Evolutionary conservation across 257 asterid species (phyloP).

Genomic region (Euphrasia confusa): DNA sequence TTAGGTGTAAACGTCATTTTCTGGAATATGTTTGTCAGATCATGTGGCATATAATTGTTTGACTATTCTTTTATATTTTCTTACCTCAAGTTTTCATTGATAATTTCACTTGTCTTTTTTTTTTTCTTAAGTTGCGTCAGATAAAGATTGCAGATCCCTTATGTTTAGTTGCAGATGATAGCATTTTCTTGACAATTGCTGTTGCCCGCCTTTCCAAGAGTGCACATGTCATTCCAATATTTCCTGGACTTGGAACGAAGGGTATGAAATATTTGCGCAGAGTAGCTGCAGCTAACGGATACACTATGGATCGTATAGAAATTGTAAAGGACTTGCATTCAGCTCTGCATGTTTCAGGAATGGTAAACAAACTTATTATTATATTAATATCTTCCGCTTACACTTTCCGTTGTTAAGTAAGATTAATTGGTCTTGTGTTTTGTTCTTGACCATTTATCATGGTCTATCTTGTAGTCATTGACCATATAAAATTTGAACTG

Average conservation of each 20-base stretch:
- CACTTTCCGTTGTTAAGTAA: slow-evolving; percentile 8
- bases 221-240: slow-evolving; percentile 62
- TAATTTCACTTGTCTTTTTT: slow-evolving; percentile 19
- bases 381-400: slow-evolving; percentile 7
- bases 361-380: slow-evolving; percentile 43
- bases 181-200: slow-evolving; percentile 66
- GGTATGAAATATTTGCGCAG: slow-evolving; percentile 55
- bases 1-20: neutral
- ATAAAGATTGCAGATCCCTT: slow-evolving; percentile 47
- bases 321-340: slow-evolving; percentile 40
- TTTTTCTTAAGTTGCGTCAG: slow-evolving; percentile 52
- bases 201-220: slow-evolving; percentile 50
- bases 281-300: slow-evolving; percentile 61
- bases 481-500: slow-evolving; percentile 5
- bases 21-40: slow-evolving; percentile 12
- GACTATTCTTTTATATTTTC: slow-evolving; percentile 16
- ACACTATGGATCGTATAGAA: slow-evolving; percentile 56
- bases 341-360: slow-evolving; percentile 45
- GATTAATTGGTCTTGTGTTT: slow-evolving; percentile 14
- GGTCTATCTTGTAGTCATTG: slow-evolving; percentile 9
- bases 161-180: slow-evolving; percentile 83
- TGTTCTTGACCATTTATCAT: slow-evolving; percentile 20
- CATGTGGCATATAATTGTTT: slow-evolving; percentile 14
- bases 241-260: slow-evolving; percentile 76
- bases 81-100: slow-evolving; percentile 18